These are phyloP conservation scores for Backusella sp. DNA, from an alignment of 192 early-diverging fungal species.

Conservation along the genomic window DNA sequence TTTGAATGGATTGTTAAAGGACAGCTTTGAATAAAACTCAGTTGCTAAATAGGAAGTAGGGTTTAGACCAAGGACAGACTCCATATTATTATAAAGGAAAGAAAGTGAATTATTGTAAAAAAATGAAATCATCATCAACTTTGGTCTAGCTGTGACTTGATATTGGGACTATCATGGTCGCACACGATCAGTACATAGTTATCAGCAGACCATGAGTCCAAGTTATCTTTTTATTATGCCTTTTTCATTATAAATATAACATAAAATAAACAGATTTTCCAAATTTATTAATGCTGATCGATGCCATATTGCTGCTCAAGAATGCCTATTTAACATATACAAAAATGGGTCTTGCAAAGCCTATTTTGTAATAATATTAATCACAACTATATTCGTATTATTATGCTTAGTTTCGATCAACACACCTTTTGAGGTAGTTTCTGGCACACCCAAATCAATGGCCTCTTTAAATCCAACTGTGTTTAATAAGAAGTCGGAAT, in stretches of 20 bases:
- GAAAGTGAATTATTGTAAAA: neutral
- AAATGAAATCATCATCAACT: neutral
- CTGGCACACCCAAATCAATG: neutral
- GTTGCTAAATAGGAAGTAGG: neutral
- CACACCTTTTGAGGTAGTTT: conserved; percentile 7
- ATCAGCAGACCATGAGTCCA: too few species aligned
- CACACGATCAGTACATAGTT: too few species aligned
- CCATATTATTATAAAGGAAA: neutral
- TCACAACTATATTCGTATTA: neutral
- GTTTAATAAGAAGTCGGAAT: neutral
- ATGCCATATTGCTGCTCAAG: too few species aligned
- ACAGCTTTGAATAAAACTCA: neutral
- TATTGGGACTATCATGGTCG: too few species aligned
- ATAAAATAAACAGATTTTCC: too few species aligned
- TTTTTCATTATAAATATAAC: too few species aligned
- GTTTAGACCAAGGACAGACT: neutral
- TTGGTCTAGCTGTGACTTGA: neutral
- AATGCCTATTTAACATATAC: conserved; percentile 19
- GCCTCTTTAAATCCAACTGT: conserved; percentile 1
- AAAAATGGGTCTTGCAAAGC: conserved; percentile 21
- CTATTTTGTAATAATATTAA: neutral
- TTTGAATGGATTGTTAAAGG: neutral
- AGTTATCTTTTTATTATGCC: too few species aligned
- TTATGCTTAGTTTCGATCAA: neutral
- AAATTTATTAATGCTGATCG: too few species aligned